These are phyloP conservation scores for Fusarium anguioides DNA, from an alignment of 2,329 filamentous ascomycete species.

Conservation along the genomic window DNA sequence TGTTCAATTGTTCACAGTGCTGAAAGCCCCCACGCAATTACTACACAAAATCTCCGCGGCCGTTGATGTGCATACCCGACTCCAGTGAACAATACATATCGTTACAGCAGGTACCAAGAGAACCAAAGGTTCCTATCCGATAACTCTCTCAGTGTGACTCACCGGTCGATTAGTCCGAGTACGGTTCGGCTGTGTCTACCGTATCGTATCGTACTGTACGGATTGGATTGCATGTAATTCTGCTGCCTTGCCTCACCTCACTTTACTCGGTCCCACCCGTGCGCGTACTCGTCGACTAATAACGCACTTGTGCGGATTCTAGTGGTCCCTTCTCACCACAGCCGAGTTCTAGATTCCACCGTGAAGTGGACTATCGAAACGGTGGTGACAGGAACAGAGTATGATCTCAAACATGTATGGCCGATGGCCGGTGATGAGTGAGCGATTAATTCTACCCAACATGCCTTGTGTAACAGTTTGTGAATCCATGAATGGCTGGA, in stretches of 20 bases:
- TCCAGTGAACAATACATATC: not conserved
- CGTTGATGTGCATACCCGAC: constrained; percentile 4
- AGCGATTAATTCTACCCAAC: constrained; percentile 34
- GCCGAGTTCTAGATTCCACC: constrained; percentile 37
- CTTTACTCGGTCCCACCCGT: constrained; percentile 20
- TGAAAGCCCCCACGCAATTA: constrained; percentile 30
- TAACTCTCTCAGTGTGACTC: constrained; percentile 26
- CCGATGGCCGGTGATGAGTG: constrained; percentile 21
- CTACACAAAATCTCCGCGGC: constrained; percentile 2
- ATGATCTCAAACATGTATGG: constrained; percentile 24
- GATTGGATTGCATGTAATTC: constrained; percentile 21
- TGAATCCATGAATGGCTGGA: constrained; percentile 12
- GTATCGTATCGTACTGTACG: constrained; percentile 8
- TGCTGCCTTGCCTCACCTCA: constrained; percentile 2
- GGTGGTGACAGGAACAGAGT: not conserved
- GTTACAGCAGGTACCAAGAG: not conserved
- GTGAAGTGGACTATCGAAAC: constrained; percentile 28
- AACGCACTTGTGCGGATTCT: constrained; percentile 33
- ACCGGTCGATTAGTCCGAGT: constrained; percentile 22
- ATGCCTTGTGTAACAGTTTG: constrained; percentile 6
- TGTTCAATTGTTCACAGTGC: not conserved
- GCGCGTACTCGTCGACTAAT: constrained; percentile 33
- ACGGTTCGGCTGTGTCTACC: constrained; percentile 6
- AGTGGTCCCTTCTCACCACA: constrained; percentile 32
- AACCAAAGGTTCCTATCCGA: constrained; percentile 9